Percentiles rank a stretch among this genome's conserved stretches.
Evolutionary conservation across 768 basidiomycete species (phyloP).

Genomic region (Amanita polypyramis): DNA sequence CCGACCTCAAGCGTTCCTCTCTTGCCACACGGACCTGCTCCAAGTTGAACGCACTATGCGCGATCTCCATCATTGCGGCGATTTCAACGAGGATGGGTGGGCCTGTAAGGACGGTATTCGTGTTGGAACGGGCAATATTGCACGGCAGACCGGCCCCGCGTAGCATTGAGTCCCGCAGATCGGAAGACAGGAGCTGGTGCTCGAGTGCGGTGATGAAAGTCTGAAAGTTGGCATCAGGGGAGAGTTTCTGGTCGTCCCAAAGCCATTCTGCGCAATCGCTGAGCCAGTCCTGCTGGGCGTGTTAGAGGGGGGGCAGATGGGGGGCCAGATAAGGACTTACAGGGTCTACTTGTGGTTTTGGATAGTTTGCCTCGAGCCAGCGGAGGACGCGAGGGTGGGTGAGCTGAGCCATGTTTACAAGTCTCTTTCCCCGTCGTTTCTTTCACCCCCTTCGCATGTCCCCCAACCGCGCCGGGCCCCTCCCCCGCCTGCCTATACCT

Average conservation of each 20-base stretch:
- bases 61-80: slow-evolving; percentile 71
- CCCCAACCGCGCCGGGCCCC: slow-evolving; percentile 10
- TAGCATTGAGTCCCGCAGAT: slow-evolving; percentile 62
- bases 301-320: slow-evolving; percentile 3
- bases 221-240: slow-evolving; percentile 36
- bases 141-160: slow-evolving; percentile 58
- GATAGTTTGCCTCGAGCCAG: slow-evolving; percentile 50
- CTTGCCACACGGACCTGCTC: slow-evolving; percentile 57
- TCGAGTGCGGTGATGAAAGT: slow-evolving; percentile 47
- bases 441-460: slow-evolving; percentile 10
- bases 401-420: slow-evolving; percentile 16
- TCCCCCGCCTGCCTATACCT: slow-evolving; percentile 79
- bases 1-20: slow-evolving; percentile 54
- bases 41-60: slow-evolving; percentile 71
- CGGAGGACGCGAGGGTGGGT: slow-evolving; percentile 26
- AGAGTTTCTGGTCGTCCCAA: slow-evolving; percentile 31
- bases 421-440: not conserved
- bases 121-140: slow-evolving; percentile 25
- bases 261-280: slow-evolving; percentile 64
- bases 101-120: slow-evolving; percentile 22
- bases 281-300: slow-evolving; percentile 57
- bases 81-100: slow-evolving; percentile 68
- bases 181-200: slow-evolving; percentile 61
- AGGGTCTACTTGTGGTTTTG: slow-evolving; percentile 52
- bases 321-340: slow-evolving; percentile 23